Percentiles rank a stretch among this genome's conserved stretches.
phyloP scores from a whole-genome alignment of 2,329 filamentous ascomycete species.

The Pseudocercospora crystallina region DNA sequence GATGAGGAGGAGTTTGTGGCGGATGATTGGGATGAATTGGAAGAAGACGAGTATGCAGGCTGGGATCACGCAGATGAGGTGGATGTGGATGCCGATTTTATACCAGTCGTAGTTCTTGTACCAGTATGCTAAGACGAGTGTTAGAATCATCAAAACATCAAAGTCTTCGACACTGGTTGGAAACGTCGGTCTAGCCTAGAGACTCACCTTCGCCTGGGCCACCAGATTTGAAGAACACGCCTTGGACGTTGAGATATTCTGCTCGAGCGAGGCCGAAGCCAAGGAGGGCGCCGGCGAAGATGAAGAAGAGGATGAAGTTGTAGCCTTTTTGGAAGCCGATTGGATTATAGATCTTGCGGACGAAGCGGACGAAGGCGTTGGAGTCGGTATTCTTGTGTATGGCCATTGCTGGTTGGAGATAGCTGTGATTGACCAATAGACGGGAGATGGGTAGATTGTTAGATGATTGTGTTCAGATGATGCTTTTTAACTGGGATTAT shows the following conservation, averaged over 20 bases:
- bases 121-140: too few relatives aligned
- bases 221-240: slow-evolving; percentile 26
- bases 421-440: too few relatives aligned
- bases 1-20: slow-evolving; percentile 51
- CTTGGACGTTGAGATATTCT: slow-evolving; percentile 50
- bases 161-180: too few relatives aligned
- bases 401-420: slow-evolving; percentile 6
- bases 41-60: slow-evolving; percentile 41
- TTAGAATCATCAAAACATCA: too few relatives aligned
- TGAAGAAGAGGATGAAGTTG: slow-evolving; percentile 55
- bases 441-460: too few relatives aligned
- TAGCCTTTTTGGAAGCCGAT: slow-evolving; percentile 59
- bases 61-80: slow-evolving; percentile 43
- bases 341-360: slow-evolving; percentile 41
- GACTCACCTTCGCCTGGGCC: slow-evolving; percentile 48
- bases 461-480: too few relatives aligned
- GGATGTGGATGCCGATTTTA: slow-evolving; percentile 44
- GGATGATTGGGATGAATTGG: slow-evolving; percentile 46
- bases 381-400: slow-evolving; percentile 21
- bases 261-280: slow-evolving; percentile 53
- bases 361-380: slow-evolving; percentile 18
- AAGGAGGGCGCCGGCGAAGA: slow-evolving; percentile 35
- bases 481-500: too few relatives aligned
- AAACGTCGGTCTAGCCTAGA: too few relatives aligned
- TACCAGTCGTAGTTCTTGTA: slow-evolving; percentile 35